Conservation (phyloP, 2,329 filamentous ascomycete species). For the Trichoderma arundinaceum region DNA sequence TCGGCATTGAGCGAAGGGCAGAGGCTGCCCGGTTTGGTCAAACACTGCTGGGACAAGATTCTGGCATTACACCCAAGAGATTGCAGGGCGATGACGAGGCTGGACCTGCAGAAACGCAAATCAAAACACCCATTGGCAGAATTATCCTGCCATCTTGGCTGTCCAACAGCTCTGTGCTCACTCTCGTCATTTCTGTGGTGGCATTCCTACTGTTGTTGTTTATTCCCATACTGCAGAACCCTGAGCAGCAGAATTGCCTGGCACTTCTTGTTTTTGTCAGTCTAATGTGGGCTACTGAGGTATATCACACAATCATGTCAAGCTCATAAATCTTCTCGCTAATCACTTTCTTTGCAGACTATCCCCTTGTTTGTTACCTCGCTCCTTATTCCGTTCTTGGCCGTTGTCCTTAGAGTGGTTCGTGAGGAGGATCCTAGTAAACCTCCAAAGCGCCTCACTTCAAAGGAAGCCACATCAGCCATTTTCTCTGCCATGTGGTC, state of each 20-base stretch:
- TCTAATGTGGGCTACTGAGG: slow-evolving; percentile 94
- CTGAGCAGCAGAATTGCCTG: slow-evolving; percentile 94
- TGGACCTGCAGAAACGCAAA: slow-evolving; percentile 64
- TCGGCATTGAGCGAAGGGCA: slow-evolving; percentile 92
- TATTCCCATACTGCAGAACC: slow-evolving; percentile 80
- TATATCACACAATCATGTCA: slow-evolving; percentile 47
- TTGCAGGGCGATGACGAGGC: slow-evolving; percentile 85
- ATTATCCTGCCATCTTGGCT: slow-evolving; percentile 82
- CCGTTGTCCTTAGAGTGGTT: slow-evolving; percentile 84
- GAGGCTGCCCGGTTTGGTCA: slow-evolving; percentile 92
- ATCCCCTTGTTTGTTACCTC: slow-evolving; percentile 98
- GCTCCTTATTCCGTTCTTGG: slow-evolving; percentile 89
- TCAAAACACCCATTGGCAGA: slow-evolving; percentile 79
- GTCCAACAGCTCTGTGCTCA: slow-evolving; percentile 79
- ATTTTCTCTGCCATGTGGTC: slow-evolving; percentile 99
- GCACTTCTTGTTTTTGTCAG: slow-evolving; percentile 94
- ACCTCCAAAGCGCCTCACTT: slow-evolving; percentile 72
- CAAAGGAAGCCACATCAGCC: slow-evolving; percentile 79
- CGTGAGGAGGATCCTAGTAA: slow-evolving; percentile 66
- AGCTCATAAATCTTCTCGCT: not conserved
- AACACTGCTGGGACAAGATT: slow-evolving; percentile 77
- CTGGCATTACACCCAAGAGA: slow-evolving; percentile 69
- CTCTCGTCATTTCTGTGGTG: slow-evolving; percentile 70
- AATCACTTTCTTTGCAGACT: slow-evolving; percentile 57
- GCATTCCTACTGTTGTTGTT: slow-evolving; percentile 77